Evolutionary conservation across 306 rosid species (phyloP).

Genomic region (Mucuna pruriens): DNA sequence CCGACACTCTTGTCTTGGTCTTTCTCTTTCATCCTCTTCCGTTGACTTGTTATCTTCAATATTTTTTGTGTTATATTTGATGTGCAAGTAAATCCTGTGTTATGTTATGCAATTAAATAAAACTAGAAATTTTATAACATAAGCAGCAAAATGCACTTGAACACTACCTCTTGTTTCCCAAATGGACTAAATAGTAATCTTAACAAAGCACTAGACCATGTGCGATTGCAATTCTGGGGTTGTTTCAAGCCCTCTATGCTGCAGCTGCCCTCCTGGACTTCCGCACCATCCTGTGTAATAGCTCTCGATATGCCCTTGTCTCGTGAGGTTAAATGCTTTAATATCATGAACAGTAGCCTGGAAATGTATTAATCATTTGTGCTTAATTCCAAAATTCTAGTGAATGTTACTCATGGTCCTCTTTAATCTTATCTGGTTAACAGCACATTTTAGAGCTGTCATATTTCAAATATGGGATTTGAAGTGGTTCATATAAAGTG

Average conservation of each 20-base stretch:
- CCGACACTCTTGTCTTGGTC: background rate
- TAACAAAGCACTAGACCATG: background rate
- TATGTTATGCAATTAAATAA: background rate
- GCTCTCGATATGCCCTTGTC: background rate
- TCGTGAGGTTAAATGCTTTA: background rate
- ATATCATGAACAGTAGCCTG: background rate
- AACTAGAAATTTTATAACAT: background rate
- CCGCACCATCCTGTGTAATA: background rate
- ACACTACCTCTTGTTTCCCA: background rate
- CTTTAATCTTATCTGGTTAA: background rate
- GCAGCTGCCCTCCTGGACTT: constrained; percentile 10
- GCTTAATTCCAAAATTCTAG: background rate
- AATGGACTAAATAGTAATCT: background rate
- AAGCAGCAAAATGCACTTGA: background rate
- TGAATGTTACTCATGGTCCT: background rate
- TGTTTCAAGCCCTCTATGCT: background rate
- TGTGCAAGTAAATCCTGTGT: background rate
- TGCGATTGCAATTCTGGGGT: background rate
- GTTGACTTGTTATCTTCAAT: constrained; percentile 12
- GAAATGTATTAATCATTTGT: background rate
- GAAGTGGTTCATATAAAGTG: background rate
- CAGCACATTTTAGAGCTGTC: background rate
- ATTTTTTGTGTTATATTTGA: background rate
- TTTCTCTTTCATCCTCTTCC: background rate
- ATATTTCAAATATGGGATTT: constrained; percentile 5